Percentiles rank a stretch among this genome's conserved stretches.
Conservation (phyloP, 1,139 yeast genomes). For the Yamadazyma diospyri region DNA sequence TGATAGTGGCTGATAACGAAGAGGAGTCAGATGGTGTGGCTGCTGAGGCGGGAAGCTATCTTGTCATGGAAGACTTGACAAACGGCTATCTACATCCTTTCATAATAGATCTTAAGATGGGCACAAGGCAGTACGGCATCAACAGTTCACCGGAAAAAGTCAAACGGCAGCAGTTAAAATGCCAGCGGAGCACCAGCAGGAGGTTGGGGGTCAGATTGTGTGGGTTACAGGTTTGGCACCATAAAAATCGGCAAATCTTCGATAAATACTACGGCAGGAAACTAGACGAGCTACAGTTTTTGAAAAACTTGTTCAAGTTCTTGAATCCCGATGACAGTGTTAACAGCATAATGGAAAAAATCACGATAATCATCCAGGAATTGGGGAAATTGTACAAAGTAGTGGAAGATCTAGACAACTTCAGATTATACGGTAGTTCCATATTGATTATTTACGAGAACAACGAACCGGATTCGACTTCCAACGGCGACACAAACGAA, state of each 20-base stretch:
- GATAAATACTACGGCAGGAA: slow-evolving; percentile 93
- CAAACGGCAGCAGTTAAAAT: slow-evolving; percentile 76
- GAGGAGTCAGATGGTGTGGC: not conserved
- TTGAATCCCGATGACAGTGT: slow-evolving; percentile 67
- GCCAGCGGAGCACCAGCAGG: slow-evolving; percentile 76
- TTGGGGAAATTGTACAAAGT: slow-evolving; percentile 56
- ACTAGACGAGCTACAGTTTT: slow-evolving; percentile 76
- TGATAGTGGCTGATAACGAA: slow-evolving; percentile 23
- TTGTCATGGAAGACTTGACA: slow-evolving; percentile 88
- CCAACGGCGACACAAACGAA: not conserved
- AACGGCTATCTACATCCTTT: slow-evolving; percentile 80
- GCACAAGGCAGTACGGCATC: slow-evolving; percentile 97
- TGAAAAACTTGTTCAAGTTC: slow-evolving; percentile 68
- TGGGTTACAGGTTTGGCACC: slow-evolving; percentile 70
- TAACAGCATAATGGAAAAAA: slow-evolving; percentile 61
- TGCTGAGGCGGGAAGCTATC: slow-evolving; percentile 30
- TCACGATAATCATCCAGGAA: slow-evolving; percentile 62
- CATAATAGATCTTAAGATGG: slow-evolving; percentile 95
- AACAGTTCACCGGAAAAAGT: slow-evolving; percentile 77
- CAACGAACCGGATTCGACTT: slow-evolving; percentile 31
- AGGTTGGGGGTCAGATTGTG: slow-evolving; percentile 87
- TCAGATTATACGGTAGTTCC: slow-evolving; percentile 89
- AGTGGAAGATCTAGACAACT: slow-evolving; percentile 61
- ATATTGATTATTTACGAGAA: slow-evolving; percentile 67
- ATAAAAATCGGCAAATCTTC: slow-evolving; percentile 35